Conservation (phyloP, 805 yeast species). For the Barnettozyma botsteinii region DNA sequence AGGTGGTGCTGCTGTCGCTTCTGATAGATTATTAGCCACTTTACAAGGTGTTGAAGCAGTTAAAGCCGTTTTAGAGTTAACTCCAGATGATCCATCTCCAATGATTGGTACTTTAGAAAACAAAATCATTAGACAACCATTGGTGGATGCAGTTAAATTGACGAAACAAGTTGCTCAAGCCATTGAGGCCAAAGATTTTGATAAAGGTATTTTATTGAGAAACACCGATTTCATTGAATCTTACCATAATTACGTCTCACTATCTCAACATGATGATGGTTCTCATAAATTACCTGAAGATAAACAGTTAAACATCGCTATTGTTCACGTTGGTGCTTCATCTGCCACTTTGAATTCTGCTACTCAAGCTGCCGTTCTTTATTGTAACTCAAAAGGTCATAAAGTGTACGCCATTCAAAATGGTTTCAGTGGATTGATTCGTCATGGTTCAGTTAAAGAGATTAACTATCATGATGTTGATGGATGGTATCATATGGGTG, state of each 20-base stretch:
- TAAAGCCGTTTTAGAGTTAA: constrained; percentile 79
- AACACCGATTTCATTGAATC: constrained; percentile 86
- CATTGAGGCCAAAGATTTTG: constrained; percentile 72
- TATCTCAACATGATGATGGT: constrained; percentile 61
- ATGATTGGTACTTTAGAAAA: constrained; percentile 88
- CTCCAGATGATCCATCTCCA: constrained; percentile 91
- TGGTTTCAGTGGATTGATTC: constrained; percentile 86
- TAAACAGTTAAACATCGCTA: constrained; percentile 68
- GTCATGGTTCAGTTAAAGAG: constrained; percentile 78
- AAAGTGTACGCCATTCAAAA: constrained; percentile 84
- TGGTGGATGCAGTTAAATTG: constrained; percentile 83
- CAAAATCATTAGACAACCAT: constrained; percentile 75
- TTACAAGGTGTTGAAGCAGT: constrained; percentile 98
- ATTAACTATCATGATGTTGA: constrained; percentile 82
- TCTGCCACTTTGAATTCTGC: constrained; percentile 96
- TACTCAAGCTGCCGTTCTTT: constrained; percentile 81
- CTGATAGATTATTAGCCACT: constrained; percentile 86
- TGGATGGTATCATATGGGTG: constrained; percentile 86
- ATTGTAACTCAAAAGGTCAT: constrained; percentile 88
- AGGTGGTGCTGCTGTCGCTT: constrained; percentile 98
- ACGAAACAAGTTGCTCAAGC: constrained; percentile 91
- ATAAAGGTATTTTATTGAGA: constrained; percentile 78
- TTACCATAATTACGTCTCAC: constrained; percentile 62
- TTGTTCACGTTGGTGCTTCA: constrained; percentile 93
- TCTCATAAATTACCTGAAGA: constrained; percentile 54